Evolutionary conservation across 73 alveolate genomes (phyloP).

Genomic region (Paramecium bursaria): DNA sequence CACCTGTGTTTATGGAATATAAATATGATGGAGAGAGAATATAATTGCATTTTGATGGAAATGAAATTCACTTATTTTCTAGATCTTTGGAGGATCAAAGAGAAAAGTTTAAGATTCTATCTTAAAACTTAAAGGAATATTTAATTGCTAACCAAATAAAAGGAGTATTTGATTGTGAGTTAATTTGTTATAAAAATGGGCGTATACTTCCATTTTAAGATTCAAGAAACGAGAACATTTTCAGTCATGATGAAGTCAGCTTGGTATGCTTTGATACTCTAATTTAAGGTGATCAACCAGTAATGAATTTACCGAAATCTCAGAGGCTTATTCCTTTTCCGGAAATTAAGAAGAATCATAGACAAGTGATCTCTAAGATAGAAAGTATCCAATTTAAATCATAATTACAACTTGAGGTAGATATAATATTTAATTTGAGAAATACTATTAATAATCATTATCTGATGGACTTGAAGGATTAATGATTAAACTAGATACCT

Average conservation of each 20-base stretch:
- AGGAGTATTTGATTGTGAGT: conserved; percentile 73
- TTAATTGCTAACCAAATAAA: conserved; percentile 70
- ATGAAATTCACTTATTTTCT: conserved; percentile 77
- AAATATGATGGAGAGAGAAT: conserved; percentile 86
- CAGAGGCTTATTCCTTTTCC: conserved; percentile 75
- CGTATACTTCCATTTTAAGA: conserved; percentile 84
- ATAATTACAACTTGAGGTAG: conserved; percentile 75
- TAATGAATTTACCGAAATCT: conserved; percentile 69
- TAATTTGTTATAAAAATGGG: conserved; percentile 80
- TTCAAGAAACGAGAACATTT: conserved; percentile 72
- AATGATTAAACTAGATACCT: conserved; percentile 79
- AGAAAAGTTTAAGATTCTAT: conserved; percentile 75
- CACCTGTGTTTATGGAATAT: conserved; percentile 76
- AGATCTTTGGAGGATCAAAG: conserved; percentile 83
- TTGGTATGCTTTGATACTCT: conserved; percentile 85
- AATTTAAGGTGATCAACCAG: conserved; percentile 72
- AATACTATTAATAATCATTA: conserved; percentile 69
- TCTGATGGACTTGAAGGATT: conserved; percentile 76
- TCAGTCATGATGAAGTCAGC: conserved; percentile 76
- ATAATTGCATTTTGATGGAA: conserved; percentile 81
- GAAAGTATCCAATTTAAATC: neutral
- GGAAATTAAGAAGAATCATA: neutral
- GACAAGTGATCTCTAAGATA: conserved; percentile 9
- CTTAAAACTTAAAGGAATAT: conserved; percentile 72
- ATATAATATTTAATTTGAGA: conserved; percentile 69